Base-by-base conservation (phyloP, 805 yeast genomes). In the Clavispora vitiphila region DNA sequence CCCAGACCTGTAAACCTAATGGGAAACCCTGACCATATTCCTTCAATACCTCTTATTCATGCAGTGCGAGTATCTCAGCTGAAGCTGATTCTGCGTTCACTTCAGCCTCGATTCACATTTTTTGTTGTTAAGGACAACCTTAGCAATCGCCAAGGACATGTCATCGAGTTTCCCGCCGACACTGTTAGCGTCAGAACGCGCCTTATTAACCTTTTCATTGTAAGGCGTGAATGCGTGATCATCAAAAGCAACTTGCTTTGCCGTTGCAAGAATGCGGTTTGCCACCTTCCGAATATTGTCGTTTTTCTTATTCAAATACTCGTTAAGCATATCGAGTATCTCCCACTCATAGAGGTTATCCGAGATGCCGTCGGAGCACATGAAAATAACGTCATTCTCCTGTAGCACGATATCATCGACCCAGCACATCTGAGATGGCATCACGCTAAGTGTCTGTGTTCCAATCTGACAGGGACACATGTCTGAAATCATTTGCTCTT, bases 151-250 rank as follows among this genome's bases (percentile, higher is more conserved):
- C 8, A 76, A 58, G 0, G 78, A 69, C 64, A 75, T 76, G 49
- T 76, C 81, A 53, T 76, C 81, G 40, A 76, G 56, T 44, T 76
- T 76, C 0, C 81, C 81, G 2, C 81, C 81, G 22, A 68, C 58
- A 39, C 72, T 71, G 18, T 55, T 40, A 11, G 47, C 49, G 25
- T 54, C 55, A 8, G 74, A 69, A 10, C 16, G 20, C 37, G 73
- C 60, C 19, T 67, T 58, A 49, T 71, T 73, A 14, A 76, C 72
- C 54, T 64, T 71, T 47, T 72, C 79, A 43, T 74, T 76, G 47
- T 76, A 76, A 2, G 81, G 81, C 20, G 77, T 69, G 38, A 65
- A 74, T 11, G 77, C 73, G 50, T 69, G 72, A 47, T 69, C 77
- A 53, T 76, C 81, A 53, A 66, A 76, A 1, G 77, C 80, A 16